Conservation (phyloP, 1,284 basidiomycete species). For the Moesziomyces sp. region DNA sequence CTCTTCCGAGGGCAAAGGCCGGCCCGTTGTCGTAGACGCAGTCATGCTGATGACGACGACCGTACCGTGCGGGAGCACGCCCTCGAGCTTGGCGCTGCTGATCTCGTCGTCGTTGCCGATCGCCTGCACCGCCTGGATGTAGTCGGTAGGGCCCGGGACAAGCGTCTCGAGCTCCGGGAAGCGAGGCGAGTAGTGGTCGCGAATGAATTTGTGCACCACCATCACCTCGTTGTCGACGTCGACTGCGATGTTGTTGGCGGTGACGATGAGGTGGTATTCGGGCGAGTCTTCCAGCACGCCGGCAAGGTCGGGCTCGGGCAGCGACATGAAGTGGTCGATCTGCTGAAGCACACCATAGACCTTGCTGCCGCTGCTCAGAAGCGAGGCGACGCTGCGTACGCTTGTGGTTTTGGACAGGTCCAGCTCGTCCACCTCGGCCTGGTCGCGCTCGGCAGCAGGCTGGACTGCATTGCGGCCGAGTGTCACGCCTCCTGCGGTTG, state of each 20-base stretch:
- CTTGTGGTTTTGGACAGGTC: slow-evolving; percentile 86
- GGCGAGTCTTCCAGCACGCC: slow-evolving; percentile 87
- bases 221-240: slow-evolving; percentile 98
- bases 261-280: slow-evolving; percentile 95
- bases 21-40: slow-evolving; percentile 83
- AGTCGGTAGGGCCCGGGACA: slow-evolving; percentile 89
- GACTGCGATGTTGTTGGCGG: slow-evolving; percentile 96
- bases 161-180: slow-evolving; percentile 98
- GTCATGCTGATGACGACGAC: slow-evolving; percentile 97
- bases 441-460: slow-evolving; percentile 92
- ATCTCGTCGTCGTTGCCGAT: slow-evolving; percentile 82
- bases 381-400: slow-evolving; percentile 84
- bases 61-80: slow-evolving; percentile 86
- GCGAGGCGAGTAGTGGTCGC: slow-evolving; percentile 94
- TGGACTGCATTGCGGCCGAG: slow-evolving; percentile 86
- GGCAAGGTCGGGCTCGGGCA: slow-evolving; percentile 79
- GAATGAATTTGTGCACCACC: slow-evolving; percentile 98
- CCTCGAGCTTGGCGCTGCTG: slow-evolving; percentile 81
- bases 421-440: slow-evolving; percentile 90
- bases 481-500: slow-evolving; percentile 6
- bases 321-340: slow-evolving; percentile 83
- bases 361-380: slow-evolving; percentile 80
- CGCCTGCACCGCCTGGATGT: slow-evolving; percentile 87
- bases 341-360: slow-evolving; percentile 82
- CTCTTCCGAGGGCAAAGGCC: slow-evolving; percentile 76